Percentiles rank a stretch among this genome's conserved stretches.
Conservation (phyloP, 371 early-diverging fungal species). For the Circinella minor region DNA sequence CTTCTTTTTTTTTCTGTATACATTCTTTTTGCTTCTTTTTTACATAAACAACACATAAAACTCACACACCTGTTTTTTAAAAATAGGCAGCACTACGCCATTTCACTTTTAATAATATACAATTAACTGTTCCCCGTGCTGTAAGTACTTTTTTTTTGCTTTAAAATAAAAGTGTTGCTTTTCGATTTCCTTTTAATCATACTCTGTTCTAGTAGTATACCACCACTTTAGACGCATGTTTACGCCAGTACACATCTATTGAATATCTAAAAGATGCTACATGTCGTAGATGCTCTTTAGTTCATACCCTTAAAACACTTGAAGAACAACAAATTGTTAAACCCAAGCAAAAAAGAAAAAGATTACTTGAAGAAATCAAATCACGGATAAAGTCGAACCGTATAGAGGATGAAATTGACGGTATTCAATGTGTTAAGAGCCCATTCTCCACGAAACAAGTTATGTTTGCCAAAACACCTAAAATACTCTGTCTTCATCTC, state of each 20-base stretch:
- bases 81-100: slow-evolving; percentile 72
- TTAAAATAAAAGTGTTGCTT: not conserved
- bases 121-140: slow-evolving; percentile 63
- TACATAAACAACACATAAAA: no score
- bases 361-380: slow-evolving; percentile 23
- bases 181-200: no score
- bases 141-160: slow-evolving; percentile 30
- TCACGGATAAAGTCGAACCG: slow-evolving; percentile 12
- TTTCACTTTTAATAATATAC: slow-evolving; percentile 72
- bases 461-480: slow-evolving; percentile 64
- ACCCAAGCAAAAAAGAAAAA: slow-evolving; percentile 39
- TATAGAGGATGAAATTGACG: slow-evolving; percentile 17
- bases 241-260: slow-evolving; percentile 65
- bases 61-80: not conserved
- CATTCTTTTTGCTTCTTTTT: not conserved
- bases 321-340: slow-evolving; percentile 24
- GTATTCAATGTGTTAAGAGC: slow-evolving; percentile 16
- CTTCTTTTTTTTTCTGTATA: not conserved
- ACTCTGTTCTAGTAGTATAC: slow-evolving; percentile 30
- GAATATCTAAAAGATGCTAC: slow-evolving; percentile 74
- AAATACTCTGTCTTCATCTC: slow-evolving; percentile 70
- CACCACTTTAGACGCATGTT: slow-evolving; percentile 66
- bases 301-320: slow-evolving; percentile 53
- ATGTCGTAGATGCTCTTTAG: slow-evolving; percentile 74
- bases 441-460: slow-evolving; percentile 58